Evolutionary conservation across 352 stramenopile genomes (phyloP), one percentile per base, ranked within the genome.

Genomic region (Halophytophthora batemanensis): DNA sequence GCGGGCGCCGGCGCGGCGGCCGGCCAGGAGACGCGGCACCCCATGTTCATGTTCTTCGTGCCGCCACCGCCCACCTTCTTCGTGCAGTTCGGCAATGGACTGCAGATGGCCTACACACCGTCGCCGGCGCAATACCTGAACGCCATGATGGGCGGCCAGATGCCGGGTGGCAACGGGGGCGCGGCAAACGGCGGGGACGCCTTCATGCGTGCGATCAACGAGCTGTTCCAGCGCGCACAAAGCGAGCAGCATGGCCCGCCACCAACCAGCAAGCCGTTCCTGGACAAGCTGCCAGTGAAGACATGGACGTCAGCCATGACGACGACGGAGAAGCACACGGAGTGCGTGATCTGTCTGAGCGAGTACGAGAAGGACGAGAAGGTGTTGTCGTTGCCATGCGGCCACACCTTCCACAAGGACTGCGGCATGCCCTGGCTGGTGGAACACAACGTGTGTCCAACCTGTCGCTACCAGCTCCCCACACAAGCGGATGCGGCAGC

Each of bases 371-470:
- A 76, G 11, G 66, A 82, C 19, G 77, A 92, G 23, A 38, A 68
- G 21, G 67, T 92, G 11, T 57, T 90, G 13, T 69, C 69, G n/a
- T 66, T 93, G 5, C 82, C 82, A 1, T 93, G 82, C 41, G 73
- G 74, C 14, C 82, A 93, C 55, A 71, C 66, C 19, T 90, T 93
- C 56, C 82, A 93, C 71, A 80, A 84, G 57, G 69, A 86, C 31
- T 93, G 82, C 47, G 76, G 71, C 25, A 71, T 87, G 66, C 77
- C 66, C 23, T 93, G 82, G 82, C 82, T 93, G 2, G 29, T 72
- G 5, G 72, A 88, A 36, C 77, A 93, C 74, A 90, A 90, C 28
- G 69, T 89, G 3, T 93, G 82, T 42, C 82, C 82, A 12, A 90
- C 78, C 0, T 93, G 82, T 55, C 72, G 82, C 36, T 76, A 77